Base-by-base conservation (phyloP, 495 filamentous ascomycete species). In the Oidiodendron maius region DNA sequence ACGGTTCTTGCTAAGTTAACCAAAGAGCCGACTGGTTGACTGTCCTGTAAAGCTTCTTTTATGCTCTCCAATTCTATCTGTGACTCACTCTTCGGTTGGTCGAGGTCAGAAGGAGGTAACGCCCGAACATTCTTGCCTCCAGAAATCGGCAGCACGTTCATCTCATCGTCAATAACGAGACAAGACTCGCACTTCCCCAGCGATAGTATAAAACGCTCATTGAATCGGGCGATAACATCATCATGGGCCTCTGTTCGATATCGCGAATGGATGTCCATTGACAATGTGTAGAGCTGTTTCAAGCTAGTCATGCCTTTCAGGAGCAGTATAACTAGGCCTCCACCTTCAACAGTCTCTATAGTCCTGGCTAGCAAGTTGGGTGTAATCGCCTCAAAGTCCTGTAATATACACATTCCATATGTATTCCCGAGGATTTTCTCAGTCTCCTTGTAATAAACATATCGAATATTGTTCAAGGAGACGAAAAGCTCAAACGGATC, bases 391-490 rank as follows among this genome's bases (percentile, higher is more conserved):
- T 99, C 94, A 58, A 99, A 99, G 52, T 99, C 94, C 61, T 99
- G 94, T 47, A 99, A 70, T 53, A 97, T 93, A 63, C 90, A 95
- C 87, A 97, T 97, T 54, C 94, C 93, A 63, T 91, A 99, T 24
- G 94, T 99, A 66, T 97, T 96, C 55, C 94, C 94, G 32, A 99
- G 67, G 61, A 99, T 97, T 72, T 95, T 96, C 51, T 99, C 94
- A n/a, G 94, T 97, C 68, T 99, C 94, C 69, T 99, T 99, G 74
- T 99, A 99, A 76, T 95, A 99, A 32, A 91, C 87, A 79, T 97
- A 99, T 56, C 94, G 87, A 58, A 99, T 95, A 62, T 96, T 89
- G 66, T 96, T 86, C 46, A 96, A 80, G 16, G 88, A 90, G 62
- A 99, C 84, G 70, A 99, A 99, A 52, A 97, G 76, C 71, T 99